Evolutionary conservation across 768 basidiomycete species (phyloP).

Genomic region (Phylloporus scabripes): DNA sequence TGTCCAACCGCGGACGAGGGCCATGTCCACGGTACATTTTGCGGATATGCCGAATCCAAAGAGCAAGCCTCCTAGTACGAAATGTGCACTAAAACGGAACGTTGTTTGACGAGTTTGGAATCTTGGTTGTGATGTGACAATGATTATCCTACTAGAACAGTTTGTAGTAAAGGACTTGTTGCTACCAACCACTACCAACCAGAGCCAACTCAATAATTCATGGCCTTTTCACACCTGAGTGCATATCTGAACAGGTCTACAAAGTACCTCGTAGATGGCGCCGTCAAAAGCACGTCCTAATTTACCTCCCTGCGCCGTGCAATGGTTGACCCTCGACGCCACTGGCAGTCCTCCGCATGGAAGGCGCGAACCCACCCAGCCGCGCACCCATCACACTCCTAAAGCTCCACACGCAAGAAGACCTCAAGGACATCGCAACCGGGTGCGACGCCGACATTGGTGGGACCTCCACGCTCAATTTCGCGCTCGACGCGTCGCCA

Average conservation of each 20-base stretch:
- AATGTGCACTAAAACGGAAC: background rate
- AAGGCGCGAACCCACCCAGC: constrained; percentile 60
- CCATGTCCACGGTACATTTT: constrained; percentile 2
- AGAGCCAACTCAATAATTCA: constrained; percentile 4
- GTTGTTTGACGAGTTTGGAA: constrained; percentile 5
- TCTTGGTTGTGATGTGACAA: background rate
- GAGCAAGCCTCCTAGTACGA: background rate
- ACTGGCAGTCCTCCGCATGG: constrained; percentile 62
- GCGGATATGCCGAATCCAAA: background rate
- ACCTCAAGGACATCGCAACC: constrained; percentile 59
- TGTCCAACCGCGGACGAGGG: constrained; percentile 1
- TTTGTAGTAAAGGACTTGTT: background rate
- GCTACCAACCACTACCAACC: too few species aligned
- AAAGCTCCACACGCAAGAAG: constrained; percentile 53
- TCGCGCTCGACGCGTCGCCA: constrained; percentile 59
- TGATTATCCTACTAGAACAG: too few species aligned
- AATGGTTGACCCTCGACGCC: constrained; percentile 10
- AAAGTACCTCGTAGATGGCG: constrained; percentile 36
- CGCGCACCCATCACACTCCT: constrained; percentile 62
- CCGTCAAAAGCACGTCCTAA: constrained; percentile 35
- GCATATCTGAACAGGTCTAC: constrained; percentile 37
- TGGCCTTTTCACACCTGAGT: constrained; percentile 23
- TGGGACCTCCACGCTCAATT: constrained; percentile 69
- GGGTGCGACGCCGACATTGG: constrained; percentile 91
- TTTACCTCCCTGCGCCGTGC: constrained; percentile 8